These are phyloP conservation scores for Prosopis cineraria DNA, from an alignment of 306 rosid species.

Conservation along the genomic window DNA sequence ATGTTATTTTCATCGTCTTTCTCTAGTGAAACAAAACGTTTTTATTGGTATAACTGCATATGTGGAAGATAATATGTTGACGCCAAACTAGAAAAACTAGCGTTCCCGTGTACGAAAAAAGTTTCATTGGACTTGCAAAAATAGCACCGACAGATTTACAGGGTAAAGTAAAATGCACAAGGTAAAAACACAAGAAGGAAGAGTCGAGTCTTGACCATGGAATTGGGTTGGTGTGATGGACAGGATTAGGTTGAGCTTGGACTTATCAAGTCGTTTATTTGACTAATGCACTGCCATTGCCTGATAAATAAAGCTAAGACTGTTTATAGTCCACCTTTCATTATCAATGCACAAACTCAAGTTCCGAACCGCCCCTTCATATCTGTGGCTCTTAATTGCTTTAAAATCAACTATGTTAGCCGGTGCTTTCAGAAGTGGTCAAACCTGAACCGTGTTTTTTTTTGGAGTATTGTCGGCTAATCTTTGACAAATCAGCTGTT, in stretches of 20 bases:
- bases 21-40: background rate
- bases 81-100: background rate
- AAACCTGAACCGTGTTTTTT: conserved; percentile 22
- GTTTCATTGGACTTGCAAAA: background rate
- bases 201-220: conserved; percentile 57
- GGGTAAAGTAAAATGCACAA: background rate
- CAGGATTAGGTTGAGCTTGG: conserved; percentile 32
- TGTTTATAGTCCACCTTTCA: conserved; percentile 34
- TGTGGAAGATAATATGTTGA: background rate
- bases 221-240: conserved; percentile 46
- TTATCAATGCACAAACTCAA: conserved; percentile 1
- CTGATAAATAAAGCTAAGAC: conserved; percentile 20
- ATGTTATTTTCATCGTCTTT: background rate
- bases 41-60: background rate
- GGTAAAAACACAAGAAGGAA: conserved; percentile 27
- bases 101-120: background rate
- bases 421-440: conserved; percentile 23
- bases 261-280: conserved; percentile 3
- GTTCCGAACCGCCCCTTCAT: conserved; percentile 8
- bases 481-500: background rate
- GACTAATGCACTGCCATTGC: conserved; percentile 7
- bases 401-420: conserved; percentile 5
- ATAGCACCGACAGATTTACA: background rate
- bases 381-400: conserved; percentile 1
- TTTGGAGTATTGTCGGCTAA: conserved; percentile 5